Conservation (phyloP, 192 early-diverging fungal genomes). For the Backusella mclennaniae region DNA sequence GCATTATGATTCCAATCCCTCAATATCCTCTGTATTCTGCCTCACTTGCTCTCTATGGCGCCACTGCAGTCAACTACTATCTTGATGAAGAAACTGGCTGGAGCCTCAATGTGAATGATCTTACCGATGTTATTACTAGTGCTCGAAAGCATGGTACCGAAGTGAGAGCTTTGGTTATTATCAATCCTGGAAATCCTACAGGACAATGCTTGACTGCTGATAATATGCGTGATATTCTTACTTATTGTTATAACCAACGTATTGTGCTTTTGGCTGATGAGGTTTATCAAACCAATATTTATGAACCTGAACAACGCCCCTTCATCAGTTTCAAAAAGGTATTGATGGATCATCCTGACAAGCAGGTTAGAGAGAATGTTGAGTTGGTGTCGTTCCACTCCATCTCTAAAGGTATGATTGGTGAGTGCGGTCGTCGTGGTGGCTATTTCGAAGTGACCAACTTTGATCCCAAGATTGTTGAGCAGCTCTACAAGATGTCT, state of each 20-base stretch:
- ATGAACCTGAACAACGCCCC: slow-evolving; percentile 70
- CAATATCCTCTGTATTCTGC: slow-evolving; percentile 98
- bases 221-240: slow-evolving; percentile 86
- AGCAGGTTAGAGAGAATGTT: slow-evolving; percentile 39
- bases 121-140: slow-evolving; percentile 56
- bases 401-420: slow-evolving; percentile 96
- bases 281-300: slow-evolving; percentile 97
- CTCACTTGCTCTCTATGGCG: slow-evolving; percentile 78
- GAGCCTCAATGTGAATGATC: slow-evolving; percentile 68
- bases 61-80: slow-evolving; percentile 88
- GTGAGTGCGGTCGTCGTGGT: slow-evolving; percentile 95
- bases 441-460: slow-evolving; percentile 95
- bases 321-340: slow-evolving; percentile 97
- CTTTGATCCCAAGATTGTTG: slow-evolving; percentile 70
- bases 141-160: slow-evolving; percentile 71
- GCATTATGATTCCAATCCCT: slow-evolving; percentile 98
- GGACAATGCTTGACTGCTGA: slow-evolving; percentile 78
- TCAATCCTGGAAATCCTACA: slow-evolving; percentile 99
- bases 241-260: slow-evolving; percentile 76
- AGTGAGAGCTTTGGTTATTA: slow-evolving; percentile 91
- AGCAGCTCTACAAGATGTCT: slow-evolving; percentile 90
- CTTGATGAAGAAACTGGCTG: slow-evolving; percentile 85
- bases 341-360: slow-evolving; percentile 51
- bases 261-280: slow-evolving; percentile 94
- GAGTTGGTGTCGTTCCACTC: slow-evolving; percentile 96